Conservation (phyloP, 345 rosid genomes). For the Eutrema heterophyllum region DNA sequence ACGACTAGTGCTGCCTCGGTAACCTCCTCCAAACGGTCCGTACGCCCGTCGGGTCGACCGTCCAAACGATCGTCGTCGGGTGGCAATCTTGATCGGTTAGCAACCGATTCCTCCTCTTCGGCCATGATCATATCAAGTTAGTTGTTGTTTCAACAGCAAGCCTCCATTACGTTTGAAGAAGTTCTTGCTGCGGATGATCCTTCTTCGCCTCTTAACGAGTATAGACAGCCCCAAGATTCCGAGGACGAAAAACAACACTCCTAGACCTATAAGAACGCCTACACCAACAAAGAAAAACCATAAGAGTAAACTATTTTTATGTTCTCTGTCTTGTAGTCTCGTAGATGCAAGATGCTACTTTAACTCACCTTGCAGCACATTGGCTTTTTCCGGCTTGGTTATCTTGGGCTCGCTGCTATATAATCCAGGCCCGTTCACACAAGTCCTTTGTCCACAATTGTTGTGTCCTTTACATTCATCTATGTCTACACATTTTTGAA, state of each 20-base stretch:
- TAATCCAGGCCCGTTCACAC: neutral
- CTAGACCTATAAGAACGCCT: conserved; percentile 14
- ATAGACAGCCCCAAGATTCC: neutral
- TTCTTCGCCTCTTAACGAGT: neutral
- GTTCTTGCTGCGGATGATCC: neutral
- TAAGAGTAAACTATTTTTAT: neutral
- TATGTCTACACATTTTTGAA: conserved; percentile 12
- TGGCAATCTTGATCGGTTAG: too few species aligned
- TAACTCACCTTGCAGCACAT: conserved; percentile 9
- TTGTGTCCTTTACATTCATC: conserved; percentile 19
- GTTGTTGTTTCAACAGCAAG: conserved; percentile 26
- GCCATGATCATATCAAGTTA: too few species aligned
- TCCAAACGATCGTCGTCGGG: too few species aligned
- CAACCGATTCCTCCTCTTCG: too few species aligned
- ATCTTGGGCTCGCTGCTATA: neutral
- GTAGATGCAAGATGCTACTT: neutral
- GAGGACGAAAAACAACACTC: neutral
- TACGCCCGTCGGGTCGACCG: too few species aligned
- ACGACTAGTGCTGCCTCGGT: too few species aligned
- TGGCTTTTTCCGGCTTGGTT: neutral
- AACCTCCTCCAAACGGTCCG: too few species aligned
- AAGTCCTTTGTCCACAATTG: conserved; percentile 9
- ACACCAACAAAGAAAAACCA: neutral
- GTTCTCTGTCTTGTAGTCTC: neutral
- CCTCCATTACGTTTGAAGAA: conserved; percentile 32